Evolutionary conservation across 73 alveolate species (phyloP).

Genomic region (Urostyla sp.): DNA sequence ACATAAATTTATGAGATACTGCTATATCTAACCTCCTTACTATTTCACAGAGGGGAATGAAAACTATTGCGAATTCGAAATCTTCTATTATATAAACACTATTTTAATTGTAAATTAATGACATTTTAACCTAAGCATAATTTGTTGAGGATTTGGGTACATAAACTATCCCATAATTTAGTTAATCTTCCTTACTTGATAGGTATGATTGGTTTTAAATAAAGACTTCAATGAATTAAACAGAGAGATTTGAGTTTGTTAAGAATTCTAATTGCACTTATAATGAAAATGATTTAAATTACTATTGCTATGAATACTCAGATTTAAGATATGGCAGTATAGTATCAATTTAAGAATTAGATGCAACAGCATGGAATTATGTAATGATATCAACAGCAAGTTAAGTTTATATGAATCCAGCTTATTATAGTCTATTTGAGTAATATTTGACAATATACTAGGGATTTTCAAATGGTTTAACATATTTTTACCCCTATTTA

Average conservation of each 20-base stretch:
- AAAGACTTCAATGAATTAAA: constrained; percentile 7
- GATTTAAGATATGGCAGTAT: neutral
- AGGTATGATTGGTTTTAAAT: constrained; percentile 26
- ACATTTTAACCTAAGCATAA: neutral
- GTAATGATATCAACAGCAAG: neutral
- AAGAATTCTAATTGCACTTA: constrained; percentile 3
- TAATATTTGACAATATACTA: neutral
- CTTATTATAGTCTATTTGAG: neutral
- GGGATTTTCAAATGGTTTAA: neutral
- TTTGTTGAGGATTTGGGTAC: neutral
- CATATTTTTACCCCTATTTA: neutral
- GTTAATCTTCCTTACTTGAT: neutral
- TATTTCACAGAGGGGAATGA: neutral
- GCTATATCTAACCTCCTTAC: neutral
- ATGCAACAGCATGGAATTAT: neutral
- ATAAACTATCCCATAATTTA: neutral
- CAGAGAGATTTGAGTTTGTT: neutral
- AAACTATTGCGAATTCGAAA: neutral
- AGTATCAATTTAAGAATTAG: neutral
- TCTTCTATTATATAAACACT: neutral
- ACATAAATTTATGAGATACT: neutral
- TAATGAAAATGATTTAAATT: neutral
- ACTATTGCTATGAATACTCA: neutral
- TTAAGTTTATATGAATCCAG: neutral
- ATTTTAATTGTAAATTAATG: neutral